Conservation (phyloP, 345 rosid genomes). For the Arabidopsis arenosa region DNA sequence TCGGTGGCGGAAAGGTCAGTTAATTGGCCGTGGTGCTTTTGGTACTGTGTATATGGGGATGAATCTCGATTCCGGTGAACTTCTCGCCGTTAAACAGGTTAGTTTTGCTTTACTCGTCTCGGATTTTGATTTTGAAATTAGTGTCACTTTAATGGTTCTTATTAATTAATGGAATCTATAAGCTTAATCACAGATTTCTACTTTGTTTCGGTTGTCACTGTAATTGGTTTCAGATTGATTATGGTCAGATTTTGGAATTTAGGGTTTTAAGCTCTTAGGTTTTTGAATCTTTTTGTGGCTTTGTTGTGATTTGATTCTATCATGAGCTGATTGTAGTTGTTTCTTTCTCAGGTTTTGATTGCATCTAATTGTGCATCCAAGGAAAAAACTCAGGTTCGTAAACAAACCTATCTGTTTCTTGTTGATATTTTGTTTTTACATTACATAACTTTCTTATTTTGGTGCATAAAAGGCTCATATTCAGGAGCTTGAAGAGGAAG, state of each 20-base stretch:
- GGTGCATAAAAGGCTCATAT: constrained; percentile 61
- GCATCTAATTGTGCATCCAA: constrained; percentile 70
- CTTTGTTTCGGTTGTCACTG: neutral
- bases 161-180: neutral
- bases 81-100: constrained; percentile 88
- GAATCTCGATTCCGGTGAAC: constrained; percentile 96
- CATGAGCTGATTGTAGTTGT: constrained; percentile 13
- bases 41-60: constrained; percentile 92
- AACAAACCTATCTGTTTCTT: constrained; percentile 10
- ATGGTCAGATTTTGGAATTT: neutral
- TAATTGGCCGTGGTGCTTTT: constrained; percentile 92
- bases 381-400: constrained; percentile 77
- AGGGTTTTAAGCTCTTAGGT: neutral
- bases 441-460: constrained; percentile 6
- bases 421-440: neutral
- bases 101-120: neutral
- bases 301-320: constrained; percentile 2
- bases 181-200: neutral
- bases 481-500: constrained; percentile 91
- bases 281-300: neutral
- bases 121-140: neutral
- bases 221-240: neutral
- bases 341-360: constrained; percentile 65
- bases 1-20: constrained; percentile 88
- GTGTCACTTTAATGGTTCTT: neutral